These are phyloP conservation scores for Dactylorhiza incarnata DNA, from an alignment of 106 monocot species.

Conservation along the genomic window DNA sequence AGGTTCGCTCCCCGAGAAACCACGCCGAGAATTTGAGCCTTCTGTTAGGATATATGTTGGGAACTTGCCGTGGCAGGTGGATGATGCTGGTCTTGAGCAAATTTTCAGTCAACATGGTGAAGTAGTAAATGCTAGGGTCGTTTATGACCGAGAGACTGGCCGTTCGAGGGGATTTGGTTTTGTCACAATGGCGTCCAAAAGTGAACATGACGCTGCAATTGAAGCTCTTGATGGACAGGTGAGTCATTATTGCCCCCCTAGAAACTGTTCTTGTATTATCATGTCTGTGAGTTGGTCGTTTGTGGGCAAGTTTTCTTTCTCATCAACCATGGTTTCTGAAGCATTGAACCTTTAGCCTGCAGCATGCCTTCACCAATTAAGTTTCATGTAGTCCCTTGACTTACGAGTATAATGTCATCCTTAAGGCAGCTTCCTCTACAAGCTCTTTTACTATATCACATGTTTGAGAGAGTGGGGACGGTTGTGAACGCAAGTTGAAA, in stretches of 20 bases:
- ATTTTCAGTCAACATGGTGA: conserved; percentile 80
- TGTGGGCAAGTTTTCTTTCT: no score
- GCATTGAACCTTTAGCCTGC: no score
- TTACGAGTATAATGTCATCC: no score
- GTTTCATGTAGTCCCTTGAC: no score
- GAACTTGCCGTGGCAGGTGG: conserved; percentile 86
- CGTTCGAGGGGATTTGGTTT: conserved; percentile 94
- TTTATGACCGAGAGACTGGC: conserved; percentile 81
- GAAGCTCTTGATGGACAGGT: conserved; percentile 95
- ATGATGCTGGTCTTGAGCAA: conserved; percentile 69
- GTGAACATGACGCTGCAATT: conserved; percentile 81
- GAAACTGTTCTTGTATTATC: not conserved
- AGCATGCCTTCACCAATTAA: no score
- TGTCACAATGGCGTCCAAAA: conserved; percentile 64
- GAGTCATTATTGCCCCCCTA: not conserved
- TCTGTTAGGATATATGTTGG: conserved; percentile 77
- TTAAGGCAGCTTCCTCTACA: no score
- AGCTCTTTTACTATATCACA: no score
- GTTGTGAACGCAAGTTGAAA: no score
- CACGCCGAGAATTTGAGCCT: conserved; percentile 25
- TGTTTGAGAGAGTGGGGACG: no score
- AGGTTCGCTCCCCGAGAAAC: conserved; percentile 53
- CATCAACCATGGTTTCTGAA: no score
- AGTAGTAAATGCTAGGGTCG: conserved; percentile 65
- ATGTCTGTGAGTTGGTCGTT: no score